These are phyloP conservation scores for Centrapalus pauciflorus DNA, from an alignment of 129 eudicot species.

Conservation along the genomic window DNA sequence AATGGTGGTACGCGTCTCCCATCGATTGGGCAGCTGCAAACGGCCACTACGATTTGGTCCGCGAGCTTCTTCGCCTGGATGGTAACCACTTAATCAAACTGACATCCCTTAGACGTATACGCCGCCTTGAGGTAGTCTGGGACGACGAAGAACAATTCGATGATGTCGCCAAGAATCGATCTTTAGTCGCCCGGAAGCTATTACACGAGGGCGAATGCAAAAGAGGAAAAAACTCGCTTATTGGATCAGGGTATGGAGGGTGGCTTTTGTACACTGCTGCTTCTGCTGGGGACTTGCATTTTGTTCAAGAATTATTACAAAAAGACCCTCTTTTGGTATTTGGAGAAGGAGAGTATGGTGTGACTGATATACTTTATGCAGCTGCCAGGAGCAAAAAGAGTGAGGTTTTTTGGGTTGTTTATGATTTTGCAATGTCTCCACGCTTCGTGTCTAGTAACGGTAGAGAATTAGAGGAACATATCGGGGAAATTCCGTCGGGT, in stretches of 20 bases:
- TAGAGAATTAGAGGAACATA: constrained; percentile 34
- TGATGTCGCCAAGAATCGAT: constrained; percentile 70
- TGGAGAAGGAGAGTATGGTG: constrained; percentile 94
- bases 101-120: constrained; percentile 82
- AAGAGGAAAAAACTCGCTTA: constrained; percentile 53
- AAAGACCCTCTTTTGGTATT: constrained; percentile 83
- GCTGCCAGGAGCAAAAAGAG: constrained; percentile 77
- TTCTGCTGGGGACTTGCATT: constrained; percentile 77
- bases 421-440: constrained; percentile 65
- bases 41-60: constrained; percentile 89
- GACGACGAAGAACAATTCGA: constrained; percentile 81
- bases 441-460: constrained; percentile 45
- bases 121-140: constrained; percentile 97
- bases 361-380: constrained; percentile 83
- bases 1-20: constrained; percentile 99
- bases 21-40: constrained; percentile 96
- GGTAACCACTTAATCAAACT: constrained; percentile 82
- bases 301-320: constrained; percentile 53
- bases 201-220: constrained; percentile 56
- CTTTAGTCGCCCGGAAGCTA: constrained; percentile 59
- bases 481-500: constrained; percentile 58
- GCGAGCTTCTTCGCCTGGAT: constrained; percentile 85
- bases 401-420: constrained; percentile 67
- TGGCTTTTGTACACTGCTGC: constrained; percentile 94
- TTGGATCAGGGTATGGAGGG: constrained; percentile 84